phyloP scores from a whole-genome alignment of 352 stramenopile genomes.

The Blastocystis sp. region DNA sequence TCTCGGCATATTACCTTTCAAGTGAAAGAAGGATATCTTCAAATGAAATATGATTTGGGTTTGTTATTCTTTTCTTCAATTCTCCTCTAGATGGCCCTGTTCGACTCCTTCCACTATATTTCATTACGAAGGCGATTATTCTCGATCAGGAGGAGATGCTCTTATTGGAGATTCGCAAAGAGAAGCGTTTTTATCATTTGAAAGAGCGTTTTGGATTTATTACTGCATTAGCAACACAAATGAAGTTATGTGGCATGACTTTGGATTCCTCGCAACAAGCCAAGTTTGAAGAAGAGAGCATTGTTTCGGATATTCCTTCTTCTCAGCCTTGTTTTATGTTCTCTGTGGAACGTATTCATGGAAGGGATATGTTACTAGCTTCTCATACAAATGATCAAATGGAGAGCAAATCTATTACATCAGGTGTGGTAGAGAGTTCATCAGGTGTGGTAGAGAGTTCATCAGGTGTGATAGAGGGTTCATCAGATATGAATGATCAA shows the following conservation, averaged over 20 bases:
- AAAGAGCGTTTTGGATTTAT: constrained; percentile 37
- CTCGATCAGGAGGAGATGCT: background rate
- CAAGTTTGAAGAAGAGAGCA: background rate
- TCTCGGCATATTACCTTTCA: background rate
- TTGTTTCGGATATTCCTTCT: background rate
- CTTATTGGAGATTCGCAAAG: background rate
- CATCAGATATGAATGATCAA: too few relatives aligned
- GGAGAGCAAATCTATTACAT: too few relatives aligned
- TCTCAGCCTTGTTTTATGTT: background rate
- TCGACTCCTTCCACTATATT: background rate
- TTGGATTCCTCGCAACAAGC: background rate
- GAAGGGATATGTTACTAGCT: background rate
- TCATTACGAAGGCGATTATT: background rate
- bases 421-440: too few relatives aligned
- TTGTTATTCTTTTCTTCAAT: background rate
- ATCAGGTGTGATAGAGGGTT: too few relatives aligned
- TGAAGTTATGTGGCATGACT: background rate
- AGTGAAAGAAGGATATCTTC: constrained; percentile 17
- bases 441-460: too few relatives aligned
- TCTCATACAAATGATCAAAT: too few relatives aligned
- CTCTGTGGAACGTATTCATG: background rate
- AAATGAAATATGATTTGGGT: background rate
- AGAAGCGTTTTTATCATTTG: background rate
- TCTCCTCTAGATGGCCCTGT: background rate
- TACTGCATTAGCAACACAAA: constrained; percentile 1